These are phyloP conservation scores for Lignosus rhinocerotis DNA, from an alignment of 1,284 basidiomycete species.

Conservation along the genomic window DNA sequence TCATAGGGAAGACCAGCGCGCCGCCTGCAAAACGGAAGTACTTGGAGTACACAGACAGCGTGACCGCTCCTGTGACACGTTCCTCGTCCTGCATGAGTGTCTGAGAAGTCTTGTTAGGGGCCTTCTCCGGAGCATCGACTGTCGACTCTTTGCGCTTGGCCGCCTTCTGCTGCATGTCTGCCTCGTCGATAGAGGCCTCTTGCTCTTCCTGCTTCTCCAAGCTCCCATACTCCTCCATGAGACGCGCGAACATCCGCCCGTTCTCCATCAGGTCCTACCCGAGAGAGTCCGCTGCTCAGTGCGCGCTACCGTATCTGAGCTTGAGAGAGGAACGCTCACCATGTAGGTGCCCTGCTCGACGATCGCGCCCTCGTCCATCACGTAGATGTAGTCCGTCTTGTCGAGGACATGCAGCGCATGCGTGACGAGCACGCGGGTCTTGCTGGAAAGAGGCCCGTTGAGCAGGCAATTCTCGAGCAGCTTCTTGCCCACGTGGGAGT, in stretches of 20 bases:
- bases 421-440: constrained; percentile 77
- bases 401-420: constrained; percentile 76
- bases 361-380: constrained; percentile 70
- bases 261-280: constrained; percentile 51
- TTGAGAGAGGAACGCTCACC: constrained; percentile 32
- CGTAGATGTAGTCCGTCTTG: constrained; percentile 67
- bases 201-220: constrained; percentile 38
- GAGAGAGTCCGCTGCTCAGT: neutral
- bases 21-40: constrained; percentile 52
- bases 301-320: too few relatives aligned
- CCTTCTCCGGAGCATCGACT: constrained; percentile 6
- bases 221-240: constrained; percentile 65
- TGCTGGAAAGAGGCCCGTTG: constrained; percentile 53
- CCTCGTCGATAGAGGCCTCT: constrained; percentile 23
- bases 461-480: constrained; percentile 65
- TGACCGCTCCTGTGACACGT: constrained; percentile 35
- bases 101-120: constrained; percentile 1
- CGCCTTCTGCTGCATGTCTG: constrained; percentile 20
- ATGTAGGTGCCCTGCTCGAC: constrained; percentile 65
- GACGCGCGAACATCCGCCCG: constrained; percentile 53
- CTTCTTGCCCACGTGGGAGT: constrained; percentile 64
- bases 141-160: constrained; percentile 27
- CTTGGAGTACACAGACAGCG: constrained; percentile 36
- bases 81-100: constrained; percentile 42
- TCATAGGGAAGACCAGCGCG: constrained; percentile 38